Conservation (phyloP, 257 asterid species). For the Rhazya stricta region DNA sequence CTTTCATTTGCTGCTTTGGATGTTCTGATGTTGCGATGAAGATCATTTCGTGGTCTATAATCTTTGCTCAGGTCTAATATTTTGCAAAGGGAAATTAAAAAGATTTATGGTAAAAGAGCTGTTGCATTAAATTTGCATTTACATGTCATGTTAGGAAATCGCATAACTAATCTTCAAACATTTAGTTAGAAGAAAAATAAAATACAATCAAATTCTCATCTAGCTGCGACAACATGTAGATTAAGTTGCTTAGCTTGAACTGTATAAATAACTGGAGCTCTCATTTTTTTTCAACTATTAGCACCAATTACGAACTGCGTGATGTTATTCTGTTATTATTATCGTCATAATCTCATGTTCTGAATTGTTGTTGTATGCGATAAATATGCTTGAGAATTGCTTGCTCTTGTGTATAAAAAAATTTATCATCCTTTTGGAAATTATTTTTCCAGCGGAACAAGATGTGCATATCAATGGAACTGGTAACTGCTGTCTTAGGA, state of each 20-base stretch:
- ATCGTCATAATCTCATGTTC: background rate
- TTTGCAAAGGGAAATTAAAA: background rate
- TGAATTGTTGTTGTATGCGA: background rate
- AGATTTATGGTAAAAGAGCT: background rate
- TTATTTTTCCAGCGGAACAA: slow-evolving; percentile 47
- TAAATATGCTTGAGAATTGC: background rate
- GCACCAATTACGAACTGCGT: background rate
- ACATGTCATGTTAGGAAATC: background rate
- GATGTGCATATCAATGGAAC: slow-evolving; percentile 94
- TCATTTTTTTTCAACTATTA: background rate
- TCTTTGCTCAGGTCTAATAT: background rate
- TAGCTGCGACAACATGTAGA: background rate
- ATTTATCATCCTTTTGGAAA: background rate
- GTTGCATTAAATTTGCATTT: background rate
- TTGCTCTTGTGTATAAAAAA: background rate
- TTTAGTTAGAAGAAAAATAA: background rate
- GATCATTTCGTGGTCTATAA: background rate
- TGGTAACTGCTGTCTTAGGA: slow-evolving; percentile 96
- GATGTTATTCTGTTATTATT: background rate
- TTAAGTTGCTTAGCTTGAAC: background rate
- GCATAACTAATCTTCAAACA: background rate
- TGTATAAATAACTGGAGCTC: background rate
- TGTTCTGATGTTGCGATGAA: background rate
- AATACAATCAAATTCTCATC: background rate
- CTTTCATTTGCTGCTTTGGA: background rate